A percentile compares a stretch with the other conserved stretches of the same genome.
These are phyloP conservation scores for Debaryomycetaceae sp. DNA, from an alignment of 1,139 yeast genomes.

Conservation along the genomic window DNA sequence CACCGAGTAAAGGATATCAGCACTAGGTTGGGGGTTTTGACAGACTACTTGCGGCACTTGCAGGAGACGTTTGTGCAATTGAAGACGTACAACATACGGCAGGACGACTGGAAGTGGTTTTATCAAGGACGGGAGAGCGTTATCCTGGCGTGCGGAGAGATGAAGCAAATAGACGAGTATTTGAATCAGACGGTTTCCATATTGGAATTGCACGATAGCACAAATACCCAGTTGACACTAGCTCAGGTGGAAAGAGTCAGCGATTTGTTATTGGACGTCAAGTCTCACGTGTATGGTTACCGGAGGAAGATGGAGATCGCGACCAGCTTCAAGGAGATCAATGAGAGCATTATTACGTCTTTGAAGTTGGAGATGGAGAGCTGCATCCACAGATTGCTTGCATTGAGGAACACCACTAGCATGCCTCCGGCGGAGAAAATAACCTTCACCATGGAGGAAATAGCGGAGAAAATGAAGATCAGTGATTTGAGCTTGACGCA, in stretches of 20 bases:
- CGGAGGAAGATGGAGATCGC: constrained; percentile 52
- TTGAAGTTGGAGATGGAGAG: constrained; percentile 48
- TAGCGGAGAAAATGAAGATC: constrained; percentile 38
- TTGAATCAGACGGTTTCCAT: background rate
- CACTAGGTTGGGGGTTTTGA: background rate
- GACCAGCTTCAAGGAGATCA: constrained; percentile 56
- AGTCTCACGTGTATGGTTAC: constrained; percentile 30
- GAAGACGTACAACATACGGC: background rate
- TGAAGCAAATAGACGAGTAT: background rate
- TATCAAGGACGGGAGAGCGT: constrained; percentile 36
- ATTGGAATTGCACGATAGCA: background rate
- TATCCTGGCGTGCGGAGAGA: background rate
- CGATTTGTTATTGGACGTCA: constrained; percentile 38
- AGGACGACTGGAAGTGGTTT: constrained; percentile 29
- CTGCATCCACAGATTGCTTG: constrained; percentile 18
- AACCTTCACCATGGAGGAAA: constrained; percentile 35
- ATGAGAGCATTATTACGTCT: constrained; percentile 47
- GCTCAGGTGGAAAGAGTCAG: constrained; percentile 17
- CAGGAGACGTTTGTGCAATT: background rate
- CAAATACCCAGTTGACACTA: background rate
- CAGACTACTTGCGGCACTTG: background rate
- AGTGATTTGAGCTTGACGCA: constrained; percentile 18
- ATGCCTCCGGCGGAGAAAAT: constrained; percentile 8
- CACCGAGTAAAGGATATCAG: background rate
- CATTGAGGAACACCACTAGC: background rate